These are phyloP conservation scores for Globisporangium orthogonon DNA, from an alignment of 352 stramenopile species.

Conservation along the genomic window DNA sequence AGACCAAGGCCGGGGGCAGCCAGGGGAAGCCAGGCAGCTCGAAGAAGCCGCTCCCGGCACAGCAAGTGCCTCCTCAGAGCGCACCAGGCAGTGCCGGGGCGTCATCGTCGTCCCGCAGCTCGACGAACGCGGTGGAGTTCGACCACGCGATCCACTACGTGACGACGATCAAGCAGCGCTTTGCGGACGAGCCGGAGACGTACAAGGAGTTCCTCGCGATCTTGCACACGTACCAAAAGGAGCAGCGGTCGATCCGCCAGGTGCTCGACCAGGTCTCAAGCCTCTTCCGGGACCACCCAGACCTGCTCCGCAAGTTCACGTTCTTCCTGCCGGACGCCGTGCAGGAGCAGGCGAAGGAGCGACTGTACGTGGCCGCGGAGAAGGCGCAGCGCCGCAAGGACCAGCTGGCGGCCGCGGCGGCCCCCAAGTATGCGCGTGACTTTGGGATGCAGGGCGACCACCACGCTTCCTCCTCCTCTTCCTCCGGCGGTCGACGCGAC, in stretches of 20 bases:
- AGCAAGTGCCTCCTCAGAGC: conserved; percentile 2
- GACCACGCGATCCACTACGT: conserved; percentile 99
- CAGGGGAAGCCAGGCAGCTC: conserved; percentile 31
- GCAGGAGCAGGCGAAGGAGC: conserved; percentile 95
- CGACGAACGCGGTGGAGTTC: conserved; percentile 94
- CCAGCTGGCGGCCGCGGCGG: conserved; percentile 38
- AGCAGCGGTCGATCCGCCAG: conserved; percentile 98
- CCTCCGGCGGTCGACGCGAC: conserved; percentile 23
- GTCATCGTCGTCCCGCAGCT: conserved; percentile 19
- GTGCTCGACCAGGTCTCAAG: conserved; percentile 96
- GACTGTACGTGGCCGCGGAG: conserved; percentile 92
- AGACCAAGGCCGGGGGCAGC: conserved; percentile 20
- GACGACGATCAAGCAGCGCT: conserved; percentile 98
- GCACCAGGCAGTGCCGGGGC: too few species aligned
- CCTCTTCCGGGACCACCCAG: conserved; percentile 98
- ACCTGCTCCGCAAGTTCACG: conserved; percentile 99
- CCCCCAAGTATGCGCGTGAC: conserved; percentile 29
- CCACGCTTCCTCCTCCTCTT: background rate
- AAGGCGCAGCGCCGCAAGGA: conserved; percentile 91
- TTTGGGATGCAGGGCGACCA: background rate
- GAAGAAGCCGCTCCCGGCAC: conserved; percentile 46
- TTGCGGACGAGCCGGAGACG: conserved; percentile 95
- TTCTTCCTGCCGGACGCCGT: conserved; percentile 99
- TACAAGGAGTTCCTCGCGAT: conserved; percentile 99
- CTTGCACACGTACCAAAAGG: conserved; percentile 99